A percentile compares a stretch with the other conserved stretches of the same genome.
phyloP scores from a whole-genome alignment of 345 rosid species.

The Hevea brasiliensis region DNA sequence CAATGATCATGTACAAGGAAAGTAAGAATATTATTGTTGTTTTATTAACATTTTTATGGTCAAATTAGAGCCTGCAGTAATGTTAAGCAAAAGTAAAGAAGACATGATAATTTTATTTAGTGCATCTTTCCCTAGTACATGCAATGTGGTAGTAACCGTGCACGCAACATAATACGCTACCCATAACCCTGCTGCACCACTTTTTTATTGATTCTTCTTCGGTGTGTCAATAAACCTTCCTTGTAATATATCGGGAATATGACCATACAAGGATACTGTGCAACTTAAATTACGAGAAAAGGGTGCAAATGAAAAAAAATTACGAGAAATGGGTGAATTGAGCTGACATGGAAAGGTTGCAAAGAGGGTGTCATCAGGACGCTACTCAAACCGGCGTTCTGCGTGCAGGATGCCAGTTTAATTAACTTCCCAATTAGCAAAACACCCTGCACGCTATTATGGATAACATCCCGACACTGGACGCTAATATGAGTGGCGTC shows the following conservation, averaged over 20 bases:
- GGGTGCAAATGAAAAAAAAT: too few relatives aligned
- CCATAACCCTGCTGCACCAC: neutral
- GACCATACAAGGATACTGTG: too few relatives aligned
- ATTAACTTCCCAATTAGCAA: too few relatives aligned
- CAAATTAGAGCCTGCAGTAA: neutral
- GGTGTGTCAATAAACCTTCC: slow-evolving; percentile 5
- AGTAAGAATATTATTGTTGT: neutral
- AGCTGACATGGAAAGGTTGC: too few relatives aligned
- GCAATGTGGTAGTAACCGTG: neutral
- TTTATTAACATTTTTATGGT: neutral
- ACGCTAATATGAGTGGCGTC: too few relatives aligned
- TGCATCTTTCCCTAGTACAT: neutral
- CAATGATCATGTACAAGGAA: neutral
- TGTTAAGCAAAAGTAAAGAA: neutral
- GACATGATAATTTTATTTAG: neutral
- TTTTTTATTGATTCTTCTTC: neutral
- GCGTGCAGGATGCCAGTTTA: too few relatives aligned
- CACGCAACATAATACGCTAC: neutral
- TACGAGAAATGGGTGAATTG: too few relatives aligned
- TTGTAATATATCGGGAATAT: slow-evolving; percentile 8
- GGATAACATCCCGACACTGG: too few relatives aligned
- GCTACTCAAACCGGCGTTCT: too few relatives aligned
- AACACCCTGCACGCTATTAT: too few relatives aligned
- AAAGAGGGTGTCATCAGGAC: too few relatives aligned
- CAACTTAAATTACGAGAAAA: too few relatives aligned